Conservation (phyloP, 371 early-diverging fungal species). For the Mucor mucedo region DNA sequence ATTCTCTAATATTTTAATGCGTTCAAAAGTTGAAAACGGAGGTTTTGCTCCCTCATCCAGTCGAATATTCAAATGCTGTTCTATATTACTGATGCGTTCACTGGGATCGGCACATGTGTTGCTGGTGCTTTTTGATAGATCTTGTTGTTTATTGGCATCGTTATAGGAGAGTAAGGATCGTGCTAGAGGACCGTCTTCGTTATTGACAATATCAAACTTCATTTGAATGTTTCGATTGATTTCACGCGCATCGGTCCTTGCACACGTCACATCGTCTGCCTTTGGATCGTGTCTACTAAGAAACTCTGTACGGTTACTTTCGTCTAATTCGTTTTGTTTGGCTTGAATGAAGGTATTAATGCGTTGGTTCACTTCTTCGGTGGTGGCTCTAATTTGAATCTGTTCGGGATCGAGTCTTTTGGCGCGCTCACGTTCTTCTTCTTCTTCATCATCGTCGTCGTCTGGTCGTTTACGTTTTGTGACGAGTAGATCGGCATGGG, state of each 20-base stretch:
- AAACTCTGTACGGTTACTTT: constrained; percentile 76
- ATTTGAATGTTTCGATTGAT: constrained; percentile 83
- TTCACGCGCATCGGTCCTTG: constrained; percentile 75
- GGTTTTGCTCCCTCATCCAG: constrained; percentile 46
- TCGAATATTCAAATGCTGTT: constrained; percentile 70
- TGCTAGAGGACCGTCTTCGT: constrained; percentile 76
- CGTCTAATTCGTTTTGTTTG: constrained; percentile 70
- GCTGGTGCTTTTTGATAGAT: neutral
- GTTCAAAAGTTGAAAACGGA: constrained; percentile 48
- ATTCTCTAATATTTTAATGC: constrained; percentile 73
- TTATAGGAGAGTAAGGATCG: constrained; percentile 47
- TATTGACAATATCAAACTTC: constrained; percentile 79
- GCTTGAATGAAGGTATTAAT: constrained; percentile 65
- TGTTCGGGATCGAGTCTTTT: constrained; percentile 47
- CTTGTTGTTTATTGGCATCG: constrained; percentile 10
- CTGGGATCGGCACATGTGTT: constrained; percentile 34
- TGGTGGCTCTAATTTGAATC: constrained; percentile 53
- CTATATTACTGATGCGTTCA: constrained; percentile 64
- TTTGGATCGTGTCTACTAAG: constrained; percentile 49
- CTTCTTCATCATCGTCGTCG: constrained; percentile 7
- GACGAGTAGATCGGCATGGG: constrained; percentile 20
- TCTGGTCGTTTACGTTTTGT: constrained; percentile 29
- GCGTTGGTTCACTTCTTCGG: constrained; percentile 48
- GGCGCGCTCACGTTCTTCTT: constrained; percentile 34
- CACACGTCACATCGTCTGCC: constrained; percentile 56